Evolutionary conservation across 768 basidiomycete genomes (phyloP), one percentile per base, ranked within the genome.

Genomic region (Rhizopogon vulgaris): DNA sequence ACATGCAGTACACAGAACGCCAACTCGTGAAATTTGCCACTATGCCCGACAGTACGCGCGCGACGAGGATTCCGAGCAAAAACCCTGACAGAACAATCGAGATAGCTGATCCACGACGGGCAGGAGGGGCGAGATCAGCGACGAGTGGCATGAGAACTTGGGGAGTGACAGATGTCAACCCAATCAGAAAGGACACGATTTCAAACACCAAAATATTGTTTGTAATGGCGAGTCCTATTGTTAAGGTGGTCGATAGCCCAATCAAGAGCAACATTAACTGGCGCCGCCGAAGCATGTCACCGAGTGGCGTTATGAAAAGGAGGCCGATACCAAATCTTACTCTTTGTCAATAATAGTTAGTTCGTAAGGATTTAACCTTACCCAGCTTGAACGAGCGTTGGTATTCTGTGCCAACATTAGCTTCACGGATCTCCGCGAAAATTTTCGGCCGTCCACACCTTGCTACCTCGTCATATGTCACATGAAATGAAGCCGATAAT

Each of bases 361-460:
- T 15, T 3, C 15, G 2, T 14, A 17, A 12, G 24, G n/a, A 24
- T 22, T 43, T 15, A 28, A 6, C 60, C 69, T 42, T 61, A 84
- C 83, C 85, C 85, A 12, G 78, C 82, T 63, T 87, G 85, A 27
- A 84, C 68, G 22, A 87, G 72, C 0, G 85, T 83, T 1, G 84
- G 83, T 39, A 86, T 78, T 54, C 79, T 83, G 55, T 39, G 39
- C 15, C 12, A 9, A 32, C 4, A n/a, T 66, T 11, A 59, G 54
- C 10, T 22, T 34, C 18, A 3, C 18, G 0, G 30, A 34, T 22
- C 9, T 46, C 8, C 5, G 30, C 9, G 1, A 46, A 7, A 24
- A 14, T 15, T 46, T 32, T 9, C 8, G 17, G 8, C 14, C 7
- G 3, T 18, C 38, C 66, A 6, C 39, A 65, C 66, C 62, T 67